Base-by-base conservation (phyloP, 1,284 basidiomycete species). In the Sphaerobolus stellatus region DNA sequence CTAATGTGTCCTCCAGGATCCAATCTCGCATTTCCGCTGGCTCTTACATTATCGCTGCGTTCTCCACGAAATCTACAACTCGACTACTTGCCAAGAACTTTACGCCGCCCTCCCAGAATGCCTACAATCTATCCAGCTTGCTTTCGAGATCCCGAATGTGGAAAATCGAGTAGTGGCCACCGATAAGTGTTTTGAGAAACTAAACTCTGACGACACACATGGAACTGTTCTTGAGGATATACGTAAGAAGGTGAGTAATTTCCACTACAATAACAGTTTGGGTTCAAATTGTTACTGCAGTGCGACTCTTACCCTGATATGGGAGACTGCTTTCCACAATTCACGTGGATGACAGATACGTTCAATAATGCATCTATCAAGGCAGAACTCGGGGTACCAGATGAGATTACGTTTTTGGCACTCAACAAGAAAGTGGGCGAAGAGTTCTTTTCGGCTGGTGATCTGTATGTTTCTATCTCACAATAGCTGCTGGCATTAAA, bases 1-100 rank as follows among this genome's bases (percentile, higher is more conserved):
- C 22, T 28, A n/a, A n/a, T n/a, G n/a, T 5, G 14, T 13, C 30
- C 6, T 25, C 30, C 31, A 71, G 70, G 62, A 70, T 52, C 53
- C 61, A 5, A 48, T 63, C 14, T 60, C 68, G 13, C 63, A 70
- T 50, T 65, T 59, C 46, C 41, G 58, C 30, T 71, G 69, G 70
- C 11, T 63, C 20, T 62, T 68, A 1, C 63, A 71, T 9, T 59
- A 61, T 20, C 60, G 64, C 13, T 72, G 70, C 47, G 54, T 60
- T 34, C 40, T 62, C 30, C 55, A 59, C 4, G 46, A 64, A 34
- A 49, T 70, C 25, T 68, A 67, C 56, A 71, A 70, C 48, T 41
- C 61, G 7, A 67, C 66, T 0, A 64, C 64, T 5, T 72, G 69
- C 50, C 31, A 50, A 1, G 62, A 64, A 27, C 24, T 65, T 13